Evolutionary conservation across 1,139 yeast species (phyloP), one percentile per base, ranked within the genome.

Genomic region (Magnusiomyces ingens): DNA sequence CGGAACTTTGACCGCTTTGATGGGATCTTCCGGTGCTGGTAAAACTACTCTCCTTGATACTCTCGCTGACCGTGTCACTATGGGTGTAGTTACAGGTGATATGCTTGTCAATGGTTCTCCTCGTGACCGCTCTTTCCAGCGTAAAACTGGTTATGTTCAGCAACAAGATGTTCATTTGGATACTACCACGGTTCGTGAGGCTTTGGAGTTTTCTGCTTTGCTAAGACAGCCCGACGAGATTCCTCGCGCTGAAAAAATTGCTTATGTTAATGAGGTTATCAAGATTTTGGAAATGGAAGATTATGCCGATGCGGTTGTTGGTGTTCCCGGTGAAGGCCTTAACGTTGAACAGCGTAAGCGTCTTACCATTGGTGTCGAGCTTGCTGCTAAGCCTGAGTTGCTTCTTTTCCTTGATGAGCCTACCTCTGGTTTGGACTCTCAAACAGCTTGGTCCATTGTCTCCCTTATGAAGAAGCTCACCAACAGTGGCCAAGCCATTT

Each of bases 11-110:
- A 82, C 87, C 37, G 89, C 89, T 4, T 71, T 84, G 49, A 83
- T 84, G 91, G 91, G 91, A 59, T 84, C 88, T 21, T 83, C 91
- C 12, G 91, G 91, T 71, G 91, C 91, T 52, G 91, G 91, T 72
- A 84, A 84, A 64, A 84, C 91, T 15, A 84, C 91, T 0, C 64
- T 80, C 47, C 72, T 84, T 58, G 86, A 84, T 69, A 84, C 84
- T 58, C 73, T 84, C 59, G 85, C 89, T 26, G 83, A 82, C 59
- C 79, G 91, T 69, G 82, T 83, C 42, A 82, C 88, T 22, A 76
- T 78, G 73, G 91, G 91, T 70, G 81, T 81, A 44, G 82, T 84
- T 51, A 76, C 86, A 37, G 91, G 91, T 67, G 75, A 75, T 56
- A 78, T 85, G 74, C 79, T 82, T 68, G 88, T 84, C 50, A 82